Evolutionary conservation across 2,329 filamentous ascomycete genomes (phyloP).

Genomic region (Atkinsonella hypoxylon): DNA sequence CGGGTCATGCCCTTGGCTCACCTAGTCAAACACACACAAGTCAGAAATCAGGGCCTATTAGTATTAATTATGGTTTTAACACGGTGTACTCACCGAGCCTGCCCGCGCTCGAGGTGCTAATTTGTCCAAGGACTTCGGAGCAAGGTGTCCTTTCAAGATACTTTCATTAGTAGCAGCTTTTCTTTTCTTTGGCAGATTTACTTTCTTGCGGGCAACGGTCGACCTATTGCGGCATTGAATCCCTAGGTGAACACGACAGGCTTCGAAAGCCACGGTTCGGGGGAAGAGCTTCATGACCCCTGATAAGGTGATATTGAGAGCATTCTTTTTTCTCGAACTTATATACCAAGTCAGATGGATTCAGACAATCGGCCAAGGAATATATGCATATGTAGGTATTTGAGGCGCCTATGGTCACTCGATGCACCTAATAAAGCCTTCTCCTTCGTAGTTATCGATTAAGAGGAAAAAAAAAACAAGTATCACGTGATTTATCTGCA

Average conservation of each 20-base stretch:
- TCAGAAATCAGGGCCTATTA: constrained; percentile 1
- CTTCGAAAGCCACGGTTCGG: constrained; percentile 15
- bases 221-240: constrained; percentile 13
- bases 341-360: no score
- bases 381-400: no score
- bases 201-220: constrained; percentile 11
- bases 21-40: constrained; percentile 9
- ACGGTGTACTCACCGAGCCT: constrained; percentile 14
- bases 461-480: background rate
- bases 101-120: constrained; percentile 9
- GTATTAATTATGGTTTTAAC: background rate
- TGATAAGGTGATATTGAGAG: background rate
- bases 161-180: background rate
- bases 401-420: no score
- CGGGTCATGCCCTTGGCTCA: constrained; percentile 23
- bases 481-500: background rate
- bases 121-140: constrained; percentile 5
- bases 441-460: background rate
- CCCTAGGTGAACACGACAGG: constrained; percentile 9
- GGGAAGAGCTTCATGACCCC: constrained; percentile 19
- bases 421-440: background rate
- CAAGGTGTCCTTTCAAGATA: background rate
- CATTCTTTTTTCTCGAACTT: constrained; percentile 6
- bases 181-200: background rate
- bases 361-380: no score